Evolutionary conservation across 352 stramenopile genomes (phyloP), one percentile per base, ranked within the genome.

Genomic region (Phytophthora brassicae): DNA sequence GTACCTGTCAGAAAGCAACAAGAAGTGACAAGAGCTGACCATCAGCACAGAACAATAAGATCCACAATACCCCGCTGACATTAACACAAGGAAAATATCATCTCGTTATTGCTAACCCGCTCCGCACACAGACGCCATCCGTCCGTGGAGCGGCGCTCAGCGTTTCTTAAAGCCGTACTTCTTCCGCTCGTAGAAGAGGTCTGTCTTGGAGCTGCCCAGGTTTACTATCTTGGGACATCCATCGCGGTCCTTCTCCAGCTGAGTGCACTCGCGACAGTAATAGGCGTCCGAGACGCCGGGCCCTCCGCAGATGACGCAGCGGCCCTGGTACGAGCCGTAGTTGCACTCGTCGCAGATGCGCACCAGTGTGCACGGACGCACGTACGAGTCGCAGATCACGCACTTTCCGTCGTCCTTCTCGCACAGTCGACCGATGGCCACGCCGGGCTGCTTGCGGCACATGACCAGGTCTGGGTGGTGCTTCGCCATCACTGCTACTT

Each of bases 141-240:
- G 45, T 42, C 44, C n/a, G 36, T 31, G 56, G 55, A 36, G 44
- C 69, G 59, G 51, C 33, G 28, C 55, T 78, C 66, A 96, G 75
- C 88, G 84, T 70, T 97, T 96, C 66, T 97, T 97, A 48, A 97
- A 96, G 8, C 88, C 88, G 61, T 97, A 98, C 69, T 99, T 99
- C 68, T 99, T 99, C 49, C 97, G 77, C 75, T 99, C 97, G 72
- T 99, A 99, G 76, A 99, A 99, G 38, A 99, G 77, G 83, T 99
- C 97, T 4, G 88, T 97, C 83, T 97, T 97, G 66, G 87, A 96
- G 64, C 79, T 96, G 29, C 90, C 95, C 9, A 98, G 66, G 69
- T 99, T 99, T 6, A 99, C 97, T 70, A 99, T 99, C 81, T 99
- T 99, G 7, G 98, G 98, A 75, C 98, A 99, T 14, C 98, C 98